A percentile compares a stretch with the other conserved stretches of the same genome.
Evolutionary conservation across 1,284 basidiomycete genomes (phyloP).

Genomic region (Stygiomarasmius scandens): DNA sequence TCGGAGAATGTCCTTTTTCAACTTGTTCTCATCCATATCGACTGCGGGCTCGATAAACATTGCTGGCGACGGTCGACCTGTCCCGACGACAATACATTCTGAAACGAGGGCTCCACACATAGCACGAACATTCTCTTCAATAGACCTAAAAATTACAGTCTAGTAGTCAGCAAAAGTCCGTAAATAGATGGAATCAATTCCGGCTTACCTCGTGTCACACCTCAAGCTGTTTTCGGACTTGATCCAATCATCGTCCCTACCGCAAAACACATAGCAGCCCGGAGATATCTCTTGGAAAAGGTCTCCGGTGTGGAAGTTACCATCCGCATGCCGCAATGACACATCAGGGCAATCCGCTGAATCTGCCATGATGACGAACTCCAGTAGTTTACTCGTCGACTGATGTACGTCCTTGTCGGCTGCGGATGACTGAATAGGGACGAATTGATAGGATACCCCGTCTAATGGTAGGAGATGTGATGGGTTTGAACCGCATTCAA

Average conservation of each 20-base stretch:
- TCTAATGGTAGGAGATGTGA: slow-evolving; percentile 49
- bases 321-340: slow-evolving; percentile 50
- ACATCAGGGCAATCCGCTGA: slow-evolving; percentile 56
- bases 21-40: slow-evolving; percentile 51
- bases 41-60: slow-evolving; percentile 59
- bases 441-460: slow-evolving; percentile 61
- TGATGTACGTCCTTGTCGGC: slow-evolving; percentile 26
- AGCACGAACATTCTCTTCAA: slow-evolving; percentile 64
- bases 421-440: slow-evolving; percentile 44
- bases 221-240: slow-evolving; percentile 57
- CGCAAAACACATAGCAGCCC: slow-evolving; percentile 52
- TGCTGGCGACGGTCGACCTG: slow-evolving; percentile 63
- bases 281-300: slow-evolving; percentile 54
- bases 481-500: slow-evolving; percentile 45
- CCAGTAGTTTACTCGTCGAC: slow-evolving; percentile 43
- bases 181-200: too few species aligned
- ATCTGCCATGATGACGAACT: slow-evolving; percentile 51
- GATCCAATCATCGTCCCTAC: slow-evolving; percentile 66
- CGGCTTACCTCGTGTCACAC: slow-evolving; percentile 59
- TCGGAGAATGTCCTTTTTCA: slow-evolving; percentile 67
- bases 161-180: not conserved
- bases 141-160: too few species aligned
- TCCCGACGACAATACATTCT: slow-evolving; percentile 68
- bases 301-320: slow-evolving; percentile 63
- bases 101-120: slow-evolving; percentile 58